Base-by-base conservation (phyloP, 2,329 filamentous ascomycete species). In the Zopfia rhizophila region DNA sequence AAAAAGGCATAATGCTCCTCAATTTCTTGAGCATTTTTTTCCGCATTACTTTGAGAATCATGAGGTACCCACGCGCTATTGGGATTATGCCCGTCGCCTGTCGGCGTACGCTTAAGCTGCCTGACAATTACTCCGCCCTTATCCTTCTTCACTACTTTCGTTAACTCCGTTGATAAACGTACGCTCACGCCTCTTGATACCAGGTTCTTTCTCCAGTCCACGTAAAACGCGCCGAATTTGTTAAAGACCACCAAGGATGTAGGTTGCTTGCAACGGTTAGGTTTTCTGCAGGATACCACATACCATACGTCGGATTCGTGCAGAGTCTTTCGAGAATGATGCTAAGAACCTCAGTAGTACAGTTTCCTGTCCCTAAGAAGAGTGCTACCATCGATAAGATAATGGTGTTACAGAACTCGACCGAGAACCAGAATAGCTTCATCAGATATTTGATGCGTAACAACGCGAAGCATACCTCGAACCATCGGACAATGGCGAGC, bases 311-410 rank as follows among this genome's bases (percentile, higher is more conserved):
- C 0, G 80, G 79, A 53, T 76, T 79, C 2, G 77, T 79, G 56
- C 70, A 76, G 1, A 80, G 65, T 8, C 77, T 57, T 53, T 80
- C 77, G 11, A 91, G 75, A 23, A 91, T 84, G 17, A 87, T 85
- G 29, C 80, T 82, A 0, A 87, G 84, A 0, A 91, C 87, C 52
- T 89, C 84, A 0, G 87, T 83, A 0, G 87, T 88, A 58, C 89
- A 85, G 55, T 91, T 91, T 1, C 88, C 87, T 5, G 88, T 90
- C 0, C 88, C 88, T 0, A 91, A 75, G 62, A 91, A 90, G 1
- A 91, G 74, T 0, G 88, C 88, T 22, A 90, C 82, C 65, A 91
- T 82, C 1, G 88, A 88, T 45, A 88, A 78, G 0, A 87, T 84
- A 69, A 91, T 85, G 24, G 83, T 84, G 60, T 90, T 85, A 12